Base-by-base conservation (phyloP, 2,329 filamentous ascomycete genomes). In the Aspergillus fumigatus region DNA sequence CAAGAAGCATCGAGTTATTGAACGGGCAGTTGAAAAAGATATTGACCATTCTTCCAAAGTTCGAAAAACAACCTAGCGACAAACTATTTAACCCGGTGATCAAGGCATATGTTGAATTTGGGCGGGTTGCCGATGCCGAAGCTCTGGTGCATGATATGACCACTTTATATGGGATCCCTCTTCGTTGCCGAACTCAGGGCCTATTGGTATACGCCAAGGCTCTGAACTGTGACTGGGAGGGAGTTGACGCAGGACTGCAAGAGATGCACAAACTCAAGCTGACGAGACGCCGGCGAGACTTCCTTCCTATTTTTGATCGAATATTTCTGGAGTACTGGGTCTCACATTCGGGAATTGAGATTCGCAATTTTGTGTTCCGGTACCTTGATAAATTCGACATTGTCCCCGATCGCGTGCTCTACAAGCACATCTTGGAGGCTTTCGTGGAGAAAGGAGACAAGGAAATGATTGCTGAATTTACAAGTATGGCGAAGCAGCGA, bases 271-370 rank as follows among this genome's bases (percentile, higher is more conserved):
- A 66, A 8, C 65, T 70, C 7, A 67, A 67, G 4, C 56, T 73
- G 32, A 71, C 72, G 11, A 60, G 57, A 5, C 61, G 63, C 17
- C 62, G 65, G 53, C 59, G 53, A 6, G 65, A 70, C 49, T 76
- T 76, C 47, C 51, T 62, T 2, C 63, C 64, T 4, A 62, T 68
- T 23, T 76, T 76, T 50, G 72, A 76, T 53, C 72, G 73, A 25
- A 67, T 77, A 47, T 75, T 76, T 47, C 60, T 76, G 38, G 74
- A 77, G 59, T 77, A 70, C 51, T 76, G 73, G 66, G 65, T 73
- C 5, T 66, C 65, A 25, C 72, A 76, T 55, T 64, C 71, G 3
- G 71, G 69, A 0, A 14, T 54, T 17, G 62, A 70, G 23, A 74
- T 73, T 32, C 65, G 65, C n/a, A 63, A 72, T 9, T 77, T 76